A percentile compares a stretch with the other conserved stretches of the same genome.
Evolutionary conservation across 1,284 basidiomycete species (phyloP).

Genomic region (Trichosporon ovoides): DNA sequence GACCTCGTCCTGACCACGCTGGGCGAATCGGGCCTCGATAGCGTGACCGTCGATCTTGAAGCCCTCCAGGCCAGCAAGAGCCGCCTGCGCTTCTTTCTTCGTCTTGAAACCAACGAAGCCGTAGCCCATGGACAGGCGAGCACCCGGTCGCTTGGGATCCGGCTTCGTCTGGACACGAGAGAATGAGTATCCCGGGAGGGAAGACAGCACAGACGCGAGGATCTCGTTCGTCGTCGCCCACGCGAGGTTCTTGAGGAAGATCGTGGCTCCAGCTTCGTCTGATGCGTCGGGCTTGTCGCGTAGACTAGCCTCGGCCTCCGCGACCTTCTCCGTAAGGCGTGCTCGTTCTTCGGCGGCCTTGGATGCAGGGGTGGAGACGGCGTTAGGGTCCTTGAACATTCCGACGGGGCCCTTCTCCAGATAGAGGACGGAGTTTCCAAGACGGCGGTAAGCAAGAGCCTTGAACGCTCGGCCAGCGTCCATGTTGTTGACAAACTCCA

Average conservation of each 20-base stretch:
- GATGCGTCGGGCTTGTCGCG: conserved; percentile 51
- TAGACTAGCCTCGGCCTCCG: conserved; percentile 18
- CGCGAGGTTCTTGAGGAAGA: conserved; percentile 91
- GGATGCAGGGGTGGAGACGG: conserved; percentile 17
- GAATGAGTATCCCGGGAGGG: conserved; percentile 76
- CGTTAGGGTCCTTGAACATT: conserved; percentile 56
- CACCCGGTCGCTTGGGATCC: conserved; percentile 64
- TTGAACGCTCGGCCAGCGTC: conserved; percentile 73
- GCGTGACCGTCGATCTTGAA: conserved; percentile 83
- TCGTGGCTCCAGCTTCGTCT: conserved; percentile 67
- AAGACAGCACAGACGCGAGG: conserved; percentile 65
- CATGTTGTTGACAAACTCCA: conserved; percentile 70
- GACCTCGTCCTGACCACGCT: conserved; percentile 67
- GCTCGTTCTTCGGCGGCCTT: conserved; percentile 50
- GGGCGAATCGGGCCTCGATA: conserved; percentile 78
- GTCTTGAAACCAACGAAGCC: conserved; percentile 91
- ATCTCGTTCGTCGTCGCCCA: conserved; percentile 80
- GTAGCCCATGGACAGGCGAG: conserved; percentile 83
- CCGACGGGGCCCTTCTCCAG: conserved; percentile 85
- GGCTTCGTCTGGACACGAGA: conserved; percentile 87
- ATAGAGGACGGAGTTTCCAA: conserved; percentile 86
- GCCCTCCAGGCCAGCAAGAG: conserved; percentile 72
- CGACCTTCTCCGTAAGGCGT: conserved; percentile 30
- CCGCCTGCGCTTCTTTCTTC: conserved; percentile 65
- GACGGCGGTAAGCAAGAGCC: conserved; percentile 75